phyloP scores from a whole-genome alignment of 169 alveolate genomes.

The Plasmodium reichenowi region DNA sequence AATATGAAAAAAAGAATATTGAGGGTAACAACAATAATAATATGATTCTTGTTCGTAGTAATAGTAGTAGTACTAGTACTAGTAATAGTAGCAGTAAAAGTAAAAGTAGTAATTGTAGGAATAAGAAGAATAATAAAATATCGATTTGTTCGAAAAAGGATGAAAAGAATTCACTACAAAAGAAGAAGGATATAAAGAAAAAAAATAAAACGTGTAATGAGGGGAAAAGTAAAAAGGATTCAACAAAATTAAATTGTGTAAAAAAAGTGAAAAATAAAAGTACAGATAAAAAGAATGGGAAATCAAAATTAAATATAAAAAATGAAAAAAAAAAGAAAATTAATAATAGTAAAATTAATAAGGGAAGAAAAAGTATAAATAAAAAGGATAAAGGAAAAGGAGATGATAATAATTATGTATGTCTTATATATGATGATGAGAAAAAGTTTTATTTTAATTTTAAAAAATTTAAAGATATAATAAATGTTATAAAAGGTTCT shows the following conservation, averaged over 20 bases:
- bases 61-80: not conserved
- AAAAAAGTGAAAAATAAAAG: not conserved
- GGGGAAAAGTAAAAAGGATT: not conserved
- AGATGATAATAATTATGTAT: constrained; percentile 46
- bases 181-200: not conserved
- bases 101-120: not conserved
- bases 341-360: constrained; percentile 1
- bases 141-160: not conserved
- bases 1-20: not conserved
- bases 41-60: not conserved
- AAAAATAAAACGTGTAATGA: not conserved
- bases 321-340: not conserved
- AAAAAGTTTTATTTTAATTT: constrained; percentile 42
- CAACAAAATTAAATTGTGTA: not conserved
- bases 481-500: constrained; percentile 45
- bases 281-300: not conserved
- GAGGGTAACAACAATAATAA: not conserved
- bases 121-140: too few relatives aligned
- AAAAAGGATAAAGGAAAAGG: not conserved
- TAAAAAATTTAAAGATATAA: constrained; percentile 35
- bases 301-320: not conserved
- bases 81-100: not conserved
- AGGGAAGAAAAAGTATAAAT: not conserved
- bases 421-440: constrained; percentile 54
- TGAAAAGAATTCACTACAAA: not conserved